These are phyloP conservation scores for Agarophyton chilense DNA, from an alignment of 23 red algal species.

Conservation along the genomic window DNA sequence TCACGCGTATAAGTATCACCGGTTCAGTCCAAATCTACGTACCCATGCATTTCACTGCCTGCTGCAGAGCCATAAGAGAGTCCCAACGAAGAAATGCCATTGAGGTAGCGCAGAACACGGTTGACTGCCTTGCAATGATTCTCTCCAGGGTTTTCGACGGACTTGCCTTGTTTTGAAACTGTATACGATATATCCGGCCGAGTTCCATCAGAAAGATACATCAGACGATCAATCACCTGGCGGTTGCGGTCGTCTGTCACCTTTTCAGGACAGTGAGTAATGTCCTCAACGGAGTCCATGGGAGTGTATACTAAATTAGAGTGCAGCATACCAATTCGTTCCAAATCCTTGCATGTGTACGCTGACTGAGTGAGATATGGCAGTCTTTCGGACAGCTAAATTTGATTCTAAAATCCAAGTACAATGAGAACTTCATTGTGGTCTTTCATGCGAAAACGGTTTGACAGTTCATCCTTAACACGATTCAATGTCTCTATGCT, in stretches of 20 bases:
- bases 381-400: neutral
- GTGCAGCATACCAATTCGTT: conserved; percentile 35
- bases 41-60: neutral
- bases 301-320: conserved; percentile 11
- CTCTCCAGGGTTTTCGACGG: neutral
- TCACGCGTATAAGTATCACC: neutral
- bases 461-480: conserved; percentile 28
- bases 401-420: conserved; percentile 16
- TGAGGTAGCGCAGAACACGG: conserved; percentile 26
- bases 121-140: conserved; percentile 38
- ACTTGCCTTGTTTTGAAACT: conserved; percentile 1
- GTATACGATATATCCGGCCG: conserved; percentile 29
- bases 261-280: neutral
- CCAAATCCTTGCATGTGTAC: conserved; percentile 30
- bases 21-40: conserved; percentile 16
- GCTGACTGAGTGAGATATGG: conserved; percentile 11
- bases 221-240: conserved; percentile 23
- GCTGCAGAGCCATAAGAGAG: neutral
- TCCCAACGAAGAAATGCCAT: neutral
- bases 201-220: conserved; percentile 40
- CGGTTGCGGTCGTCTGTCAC: neutral
- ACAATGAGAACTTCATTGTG: too few species aligned
- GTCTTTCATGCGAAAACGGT: too few species aligned
- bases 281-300: conserved; percentile 23
- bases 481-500: neutral